These are phyloP conservation scores for Corchorus olitorius DNA, from an alignment of 345 rosid genomes.

Conservation along the genomic window DNA sequence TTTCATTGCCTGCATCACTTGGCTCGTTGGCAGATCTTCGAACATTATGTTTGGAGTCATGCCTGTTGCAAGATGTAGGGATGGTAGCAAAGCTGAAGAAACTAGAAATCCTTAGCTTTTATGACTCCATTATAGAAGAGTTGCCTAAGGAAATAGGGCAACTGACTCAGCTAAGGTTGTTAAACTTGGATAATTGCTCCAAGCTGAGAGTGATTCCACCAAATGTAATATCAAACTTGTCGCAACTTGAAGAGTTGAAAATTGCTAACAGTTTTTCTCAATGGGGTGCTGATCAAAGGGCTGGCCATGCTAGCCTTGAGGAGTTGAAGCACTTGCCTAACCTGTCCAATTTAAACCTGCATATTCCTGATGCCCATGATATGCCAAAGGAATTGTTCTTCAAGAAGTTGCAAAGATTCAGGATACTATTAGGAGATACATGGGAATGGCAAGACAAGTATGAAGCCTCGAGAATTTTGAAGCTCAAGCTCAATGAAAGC, in stretches of 20 bases:
- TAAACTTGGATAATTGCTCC: conserved; percentile 32
- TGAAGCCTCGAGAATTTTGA: conserved; percentile 16
- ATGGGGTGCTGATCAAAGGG: conserved; percentile 32
- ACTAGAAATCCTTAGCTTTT: conserved; percentile 34
- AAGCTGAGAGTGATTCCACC: conserved; percentile 30
- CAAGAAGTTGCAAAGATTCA: conserved; percentile 8
- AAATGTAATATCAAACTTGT: conserved; percentile 30
- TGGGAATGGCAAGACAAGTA: conserved; percentile 17
- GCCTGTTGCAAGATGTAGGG: conserved; percentile 18
- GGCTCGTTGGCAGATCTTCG: conserved; percentile 19
- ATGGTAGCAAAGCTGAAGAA: conserved; percentile 28
- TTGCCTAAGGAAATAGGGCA: conserved; percentile 28
- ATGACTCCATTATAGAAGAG: conserved; percentile 17
- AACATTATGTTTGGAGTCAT: conserved; percentile 27
- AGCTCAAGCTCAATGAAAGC: conserved; percentile 19
- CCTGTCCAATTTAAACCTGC: conserved; percentile 13
- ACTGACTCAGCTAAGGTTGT: conserved; percentile 23
- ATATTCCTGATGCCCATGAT: conserved; percentile 5
- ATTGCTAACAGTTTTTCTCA: conserved; percentile 25
- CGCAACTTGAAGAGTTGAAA: conserved; percentile 36
- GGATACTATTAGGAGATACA: conserved; percentile 14
- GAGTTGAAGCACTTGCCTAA: conserved; percentile 19
- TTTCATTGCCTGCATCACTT: conserved; percentile 23
- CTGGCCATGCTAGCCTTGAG: conserved; percentile 14
- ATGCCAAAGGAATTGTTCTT: conserved; percentile 1